Base-by-base conservation (phyloP, 208 protist species). In the Trypanosoma conorhini region DNA sequence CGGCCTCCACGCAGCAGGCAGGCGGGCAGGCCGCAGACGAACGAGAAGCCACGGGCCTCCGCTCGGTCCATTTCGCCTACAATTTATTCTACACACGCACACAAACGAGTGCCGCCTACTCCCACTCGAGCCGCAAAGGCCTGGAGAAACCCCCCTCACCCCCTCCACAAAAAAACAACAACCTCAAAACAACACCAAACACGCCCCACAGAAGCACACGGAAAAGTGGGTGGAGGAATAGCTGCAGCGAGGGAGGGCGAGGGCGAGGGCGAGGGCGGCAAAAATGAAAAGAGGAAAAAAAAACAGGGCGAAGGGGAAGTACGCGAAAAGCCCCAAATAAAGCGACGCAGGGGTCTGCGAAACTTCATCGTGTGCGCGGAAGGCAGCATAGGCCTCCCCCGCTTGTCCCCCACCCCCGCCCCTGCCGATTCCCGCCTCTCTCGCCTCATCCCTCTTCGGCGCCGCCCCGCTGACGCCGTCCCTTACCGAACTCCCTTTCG, bases 401-500 rank as follows among this genome's bases (percentile, higher is more conserved):
- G 42, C 42, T 19, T 46, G 1, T 46, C 8, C 9, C 15, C 17
- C 15, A 1, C 17, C 42, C 42, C 15, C 33, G 7, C 33, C 17
- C 7, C 33, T 19, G 42, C 9, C 9, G 42, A 3, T 46, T 46
- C 17, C 1, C 1, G 42, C 42, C 15, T 12, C 9, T 26, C 67
- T 48, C 31, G 42, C 46, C 8, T 72, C 24, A 57, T 62, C 24
- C 24, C 19, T 55, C 56, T 1, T 59, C 24, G 54, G 54, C 50
- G 21, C 12, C 48, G 21, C 35, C 21, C 13, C 52, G 58, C n/a
- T 50, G 51, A 15, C 60, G 38, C 28, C 71, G 62, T 44, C 55
- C 50, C 59, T 82, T 80, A 8, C 82, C 80, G 67, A 87, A 88
- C 51, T 81, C 76, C 26, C 82, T 69, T 21, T 83, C 65, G 33